Percentiles rank a stretch among this genome's conserved stretches.
Conservation (phyloP, 345 rosid species). For the Eucalyptus regnans region DNA sequence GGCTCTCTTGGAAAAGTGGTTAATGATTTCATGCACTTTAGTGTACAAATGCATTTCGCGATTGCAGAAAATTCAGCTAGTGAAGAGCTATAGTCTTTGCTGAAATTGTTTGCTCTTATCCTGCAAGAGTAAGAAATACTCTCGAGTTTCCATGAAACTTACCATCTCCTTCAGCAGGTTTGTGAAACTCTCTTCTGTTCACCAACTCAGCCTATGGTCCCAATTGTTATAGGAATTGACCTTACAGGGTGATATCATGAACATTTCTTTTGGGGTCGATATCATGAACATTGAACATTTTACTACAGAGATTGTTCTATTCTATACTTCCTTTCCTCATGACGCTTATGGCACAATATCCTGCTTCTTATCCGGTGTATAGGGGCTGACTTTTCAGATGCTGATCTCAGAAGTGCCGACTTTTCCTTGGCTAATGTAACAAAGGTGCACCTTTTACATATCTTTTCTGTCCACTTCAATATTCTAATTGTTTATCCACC, state of each 20-base stretch:
- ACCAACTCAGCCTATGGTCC: background rate
- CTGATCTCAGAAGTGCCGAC: slow-evolving; percentile 87
- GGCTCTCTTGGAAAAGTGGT: background rate
- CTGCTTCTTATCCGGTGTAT: background rate
- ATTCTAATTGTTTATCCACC: background rate
- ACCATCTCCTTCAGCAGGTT: background rate
- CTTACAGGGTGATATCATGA: background rate
- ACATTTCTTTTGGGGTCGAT: background rate
- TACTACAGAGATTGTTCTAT: background rate
- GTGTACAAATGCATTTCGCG: background rate
- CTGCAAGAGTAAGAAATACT: background rate
- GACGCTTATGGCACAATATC: background rate
- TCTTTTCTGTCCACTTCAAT: background rate
- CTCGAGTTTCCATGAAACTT: background rate
- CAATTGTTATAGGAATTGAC: background rate
- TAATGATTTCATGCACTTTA: background rate
- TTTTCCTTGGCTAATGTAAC: slow-evolving; percentile 88
- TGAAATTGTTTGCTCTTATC: background rate
- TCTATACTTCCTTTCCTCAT: background rate
- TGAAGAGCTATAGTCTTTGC: background rate
- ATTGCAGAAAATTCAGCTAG: background rate
- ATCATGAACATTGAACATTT: too few relatives aligned
- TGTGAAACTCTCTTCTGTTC: background rate
- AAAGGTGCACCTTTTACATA: slow-evolving; percentile 31
- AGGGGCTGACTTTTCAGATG: slow-evolving; percentile 94